A percentile compares a stretch with the other conserved stretches of the same genome.
Evolutionary conservation across 1,284 basidiomycete species (phyloP).

Genomic region (Leccinum huronense): DNA sequence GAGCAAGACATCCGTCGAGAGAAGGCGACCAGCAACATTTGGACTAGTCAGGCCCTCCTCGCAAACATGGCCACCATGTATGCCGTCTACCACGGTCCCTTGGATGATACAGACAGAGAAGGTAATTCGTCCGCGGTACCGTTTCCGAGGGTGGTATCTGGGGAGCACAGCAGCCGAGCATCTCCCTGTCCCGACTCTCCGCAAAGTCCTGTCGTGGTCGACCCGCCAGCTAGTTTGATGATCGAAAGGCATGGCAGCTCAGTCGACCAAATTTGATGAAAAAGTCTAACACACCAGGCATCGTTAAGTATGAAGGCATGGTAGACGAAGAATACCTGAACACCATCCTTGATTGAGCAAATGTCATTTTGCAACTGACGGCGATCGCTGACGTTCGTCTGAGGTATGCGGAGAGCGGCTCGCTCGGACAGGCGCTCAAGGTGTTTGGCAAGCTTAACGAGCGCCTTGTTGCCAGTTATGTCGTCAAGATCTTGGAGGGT

Average conservation of each 20-base stretch:
- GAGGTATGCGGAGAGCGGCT: slow-evolving; percentile 93
- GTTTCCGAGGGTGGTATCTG: slow-evolving; percentile 56
- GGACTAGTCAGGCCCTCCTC: slow-evolving; percentile 89
- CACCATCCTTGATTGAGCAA: slow-evolving; percentile 86
- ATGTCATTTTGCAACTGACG: slow-evolving; percentile 14
- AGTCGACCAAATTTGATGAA: slow-evolving; percentile 73
- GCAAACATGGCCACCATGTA: slow-evolving; percentile 99
- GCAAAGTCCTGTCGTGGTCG: slow-evolving; percentile 44
- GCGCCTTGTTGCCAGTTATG: slow-evolving; percentile 83
- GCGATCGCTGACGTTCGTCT: slow-evolving; percentile 17
- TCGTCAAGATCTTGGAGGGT: slow-evolving; percentile 91
- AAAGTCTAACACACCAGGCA: slow-evolving; percentile 81
- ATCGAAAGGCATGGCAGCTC: slow-evolving; percentile 46
- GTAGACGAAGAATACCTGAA: slow-evolving; percentile 83
- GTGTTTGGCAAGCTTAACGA: slow-evolving; percentile 92
- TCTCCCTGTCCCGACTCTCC: slow-evolving; percentile 37
- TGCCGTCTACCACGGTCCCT: slow-evolving; percentile 93
- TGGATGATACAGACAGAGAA: slow-evolving; percentile 36
- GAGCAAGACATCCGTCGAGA: slow-evolving; percentile 97
- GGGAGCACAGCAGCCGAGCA: slow-evolving; percentile 41
- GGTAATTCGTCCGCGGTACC: slow-evolving; percentile 48
- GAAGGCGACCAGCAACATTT: slow-evolving; percentile 94
- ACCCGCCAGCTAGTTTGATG: slow-evolving; percentile 71
- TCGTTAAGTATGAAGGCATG: slow-evolving; percentile 96
- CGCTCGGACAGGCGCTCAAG: slow-evolving; percentile 85